Evolutionary conservation across 2,329 filamentous ascomycete genomes (phyloP), one percentile per base, ranked within the genome.

Genomic region (Botryotinia calthae): DNA sequence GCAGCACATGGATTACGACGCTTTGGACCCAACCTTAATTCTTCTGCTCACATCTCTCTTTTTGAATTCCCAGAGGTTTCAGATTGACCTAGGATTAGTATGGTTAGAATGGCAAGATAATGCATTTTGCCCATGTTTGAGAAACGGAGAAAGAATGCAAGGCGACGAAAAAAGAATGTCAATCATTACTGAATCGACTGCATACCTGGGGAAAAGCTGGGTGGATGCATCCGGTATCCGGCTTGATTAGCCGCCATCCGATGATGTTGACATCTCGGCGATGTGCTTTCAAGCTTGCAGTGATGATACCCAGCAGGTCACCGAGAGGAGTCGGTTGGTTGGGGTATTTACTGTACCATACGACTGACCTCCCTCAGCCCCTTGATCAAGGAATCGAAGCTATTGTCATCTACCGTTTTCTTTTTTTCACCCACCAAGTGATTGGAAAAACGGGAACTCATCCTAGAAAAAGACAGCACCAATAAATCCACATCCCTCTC

Each of bases 1-100:
- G 64, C 64, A 66, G 34, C 46, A 37, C 22, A 22, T 66, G 4
- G 46, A 66, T 66, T 51, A 66, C 64, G 46, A 66, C 64, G 64
- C 64, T 40, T 54, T 54, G 44, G 44, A 65, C 44, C 28, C 18
- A 48, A 65, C 22, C 44, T 37, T 37, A 25, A 48, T 48, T 34
- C 25, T 64, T 25, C 25, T 14, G 31, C 34, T 40, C 51, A n/a
- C 51, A n/a, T 54, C 51, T 54, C 12, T n/a, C 31, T 61, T 62
- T 62, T 42, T 12, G 40, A 63, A 44, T 63, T 44, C 61, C 61
- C 25, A 63, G 18, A 28, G 61, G 61, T 63, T 44, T 63, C 37
- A 63, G 16, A 63, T 28, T 63, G 37, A 28, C 42, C 37, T 44
- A 63, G 51, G n/a, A n/a, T 40, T 16, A 63, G 16, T 4, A 40